These are phyloP conservation scores for Neurospora africana DNA, from an alignment of 495 filamentous ascomycete genomes.

Conservation along the genomic window DNA sequence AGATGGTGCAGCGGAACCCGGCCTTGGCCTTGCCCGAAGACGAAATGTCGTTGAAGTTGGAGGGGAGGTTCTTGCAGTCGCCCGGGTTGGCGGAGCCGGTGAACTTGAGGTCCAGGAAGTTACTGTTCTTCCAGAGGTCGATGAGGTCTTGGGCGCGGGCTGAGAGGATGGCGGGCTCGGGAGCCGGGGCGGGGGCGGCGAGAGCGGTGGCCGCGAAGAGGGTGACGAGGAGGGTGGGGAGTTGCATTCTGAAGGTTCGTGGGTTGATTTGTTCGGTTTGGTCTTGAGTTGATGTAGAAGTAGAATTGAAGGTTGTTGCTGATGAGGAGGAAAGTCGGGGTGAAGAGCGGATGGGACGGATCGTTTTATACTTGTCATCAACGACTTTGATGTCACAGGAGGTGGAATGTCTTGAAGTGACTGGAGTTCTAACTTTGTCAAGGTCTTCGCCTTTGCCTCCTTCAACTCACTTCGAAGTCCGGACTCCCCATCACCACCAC, in stretches of 20 bases:
- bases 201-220: too few relatives aligned
- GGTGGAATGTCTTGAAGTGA: background rate
- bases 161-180: background rate
- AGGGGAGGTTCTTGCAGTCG: constrained; percentile 10
- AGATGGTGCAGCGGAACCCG: constrained; percentile 12
- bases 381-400: background rate
- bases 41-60: constrained; percentile 8
- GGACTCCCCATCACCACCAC: background rate
- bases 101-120: constrained; percentile 41
- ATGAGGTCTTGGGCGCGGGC: constrained; percentile 4
- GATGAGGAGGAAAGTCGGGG: background rate
- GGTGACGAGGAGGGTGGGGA: constrained; percentile 3
- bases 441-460: background rate
- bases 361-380: background rate
- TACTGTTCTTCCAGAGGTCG: constrained; percentile 19
- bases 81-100: constrained; percentile 8
- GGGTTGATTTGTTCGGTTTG: background rate
- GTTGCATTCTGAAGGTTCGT: constrained; percentile 11
- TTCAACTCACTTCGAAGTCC: background rate
- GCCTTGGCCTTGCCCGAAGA: constrained; percentile 9
- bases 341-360: background rate
- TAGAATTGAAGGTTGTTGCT: background rate
- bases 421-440: background rate
- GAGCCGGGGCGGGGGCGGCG: background rate
- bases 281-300: background rate